Conservation (phyloP, 2,329 filamentous ascomycete genomes). For the Ilyonectria mors-panacis region DNA sequence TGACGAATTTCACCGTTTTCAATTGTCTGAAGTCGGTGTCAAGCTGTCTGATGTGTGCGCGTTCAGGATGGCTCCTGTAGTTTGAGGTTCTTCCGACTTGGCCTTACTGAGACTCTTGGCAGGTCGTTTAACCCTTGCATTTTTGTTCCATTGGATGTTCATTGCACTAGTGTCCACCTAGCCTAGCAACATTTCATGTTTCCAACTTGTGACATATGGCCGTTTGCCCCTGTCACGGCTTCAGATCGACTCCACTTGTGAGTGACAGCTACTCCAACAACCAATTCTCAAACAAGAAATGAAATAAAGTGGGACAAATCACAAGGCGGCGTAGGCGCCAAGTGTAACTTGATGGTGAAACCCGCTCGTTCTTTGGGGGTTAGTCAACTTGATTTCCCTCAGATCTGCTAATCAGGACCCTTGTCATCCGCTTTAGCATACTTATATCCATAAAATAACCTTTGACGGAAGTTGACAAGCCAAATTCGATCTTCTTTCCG, state of each 20-base stretch:
- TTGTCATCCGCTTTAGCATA: neutral
- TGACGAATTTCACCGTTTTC: slow-evolving; percentile 19
- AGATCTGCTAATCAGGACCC: neutral
- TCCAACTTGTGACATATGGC: slow-evolving; percentile 19
- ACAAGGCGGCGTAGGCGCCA: neutral
- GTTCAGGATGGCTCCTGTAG: slow-evolving; percentile 9
- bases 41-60: slow-evolving; percentile 8
- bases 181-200: slow-evolving; percentile 19
- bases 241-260: slow-evolving; percentile 12
- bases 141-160: neutral
- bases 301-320: neutral
- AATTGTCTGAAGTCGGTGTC: slow-evolving; percentile 28
- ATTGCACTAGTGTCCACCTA: neutral
- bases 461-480: neutral
- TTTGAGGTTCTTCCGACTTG: slow-evolving; percentile 14
- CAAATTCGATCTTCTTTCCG: neutral
- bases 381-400: neutral
- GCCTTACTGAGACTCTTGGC: slow-evolving; percentile 11
- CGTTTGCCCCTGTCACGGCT: slow-evolving; percentile 11
- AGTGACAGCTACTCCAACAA: neutral
- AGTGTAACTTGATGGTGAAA: neutral
- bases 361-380: neutral
- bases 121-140: neutral
- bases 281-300: neutral
- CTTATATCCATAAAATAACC: neutral